These are phyloP conservation scores for Rhynchosporium graminicola DNA, from an alignment of 2,329 filamentous ascomycete species.

Conservation along the genomic window DNA sequence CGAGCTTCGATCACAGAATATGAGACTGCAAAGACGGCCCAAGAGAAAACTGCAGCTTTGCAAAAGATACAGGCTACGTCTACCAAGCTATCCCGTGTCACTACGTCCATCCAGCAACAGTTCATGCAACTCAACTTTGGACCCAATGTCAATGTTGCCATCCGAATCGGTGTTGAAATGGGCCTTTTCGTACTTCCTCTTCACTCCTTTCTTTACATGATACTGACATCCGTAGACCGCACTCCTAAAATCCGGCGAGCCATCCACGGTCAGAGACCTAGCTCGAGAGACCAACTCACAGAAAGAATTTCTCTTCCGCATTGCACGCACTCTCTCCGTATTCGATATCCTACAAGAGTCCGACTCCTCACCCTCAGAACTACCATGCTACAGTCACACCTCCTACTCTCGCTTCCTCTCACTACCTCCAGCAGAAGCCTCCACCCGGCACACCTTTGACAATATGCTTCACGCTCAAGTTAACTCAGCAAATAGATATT, in stretches of 20 bases:
- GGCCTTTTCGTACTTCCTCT: slow-evolving; percentile 13
- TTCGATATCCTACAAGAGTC: slow-evolving; percentile 18
- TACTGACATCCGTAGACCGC: not conserved
- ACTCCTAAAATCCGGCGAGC: slow-evolving; percentile 11
- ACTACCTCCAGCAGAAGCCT: slow-evolving; percentile 16
- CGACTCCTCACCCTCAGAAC: not conserved
- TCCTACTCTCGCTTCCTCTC: slow-evolving; percentile 18
- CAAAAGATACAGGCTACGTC: slow-evolving; percentile 20
- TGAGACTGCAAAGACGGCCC: slow-evolving; percentile 7
- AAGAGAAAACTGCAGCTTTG: slow-evolving; percentile 18
- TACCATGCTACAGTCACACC: slow-evolving; percentile 15
- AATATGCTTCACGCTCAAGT: slow-evolving; percentile 22
- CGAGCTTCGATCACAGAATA: slow-evolving; percentile 18
- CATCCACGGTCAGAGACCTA: not conserved
- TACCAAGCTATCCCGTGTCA: slow-evolving; percentile 16
- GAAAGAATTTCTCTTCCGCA: slow-evolving; percentile 21
- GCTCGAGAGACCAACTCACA: slow-evolving; percentile 9
- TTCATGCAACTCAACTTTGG: slow-evolving; percentile 22
- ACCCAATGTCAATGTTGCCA: slow-evolving; percentile 18
- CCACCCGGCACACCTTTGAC: slow-evolving; percentile 18
- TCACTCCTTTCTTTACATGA: too few species aligned
- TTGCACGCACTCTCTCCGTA: slow-evolving; percentile 18
- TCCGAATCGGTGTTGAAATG: slow-evolving; percentile 24
- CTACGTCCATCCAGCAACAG: slow-evolving; percentile 17
- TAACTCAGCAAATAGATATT: slow-evolving; percentile 15